A percentile compares a stretch with the other conserved stretches of the same genome.
Conservation (phyloP, 2,329 filamentous ascomycete genomes). For the Sodiomyces alkalinus region DNA sequence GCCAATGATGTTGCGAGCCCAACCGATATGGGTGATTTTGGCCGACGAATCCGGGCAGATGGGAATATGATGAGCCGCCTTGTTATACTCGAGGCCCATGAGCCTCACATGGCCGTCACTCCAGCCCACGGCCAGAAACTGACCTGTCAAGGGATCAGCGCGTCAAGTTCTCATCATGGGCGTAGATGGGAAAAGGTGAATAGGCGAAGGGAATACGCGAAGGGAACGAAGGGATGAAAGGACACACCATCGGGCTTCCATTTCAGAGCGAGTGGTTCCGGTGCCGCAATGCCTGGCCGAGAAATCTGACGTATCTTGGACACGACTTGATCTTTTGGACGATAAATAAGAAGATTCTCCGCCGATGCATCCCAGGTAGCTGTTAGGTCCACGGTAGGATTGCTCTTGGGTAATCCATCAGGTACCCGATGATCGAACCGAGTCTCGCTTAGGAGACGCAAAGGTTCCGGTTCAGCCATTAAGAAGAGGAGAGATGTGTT, state of each 20-base stretch:
- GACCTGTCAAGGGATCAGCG: constrained; percentile 31
- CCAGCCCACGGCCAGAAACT: constrained; percentile 71
- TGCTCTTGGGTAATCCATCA: constrained; percentile 51
- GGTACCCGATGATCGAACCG: constrained; percentile 39
- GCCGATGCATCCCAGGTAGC: constrained; percentile 52
- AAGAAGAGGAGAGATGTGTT: neutral
- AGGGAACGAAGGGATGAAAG: too few species aligned
- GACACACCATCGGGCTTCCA: constrained; percentile 55
- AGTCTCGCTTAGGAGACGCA: constrained; percentile 40
- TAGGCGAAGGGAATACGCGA: too few species aligned
- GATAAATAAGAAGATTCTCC: constrained; percentile 58
- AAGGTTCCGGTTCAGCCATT: constrained; percentile 15
- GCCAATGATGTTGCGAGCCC: constrained; percentile 28
- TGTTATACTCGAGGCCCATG: constrained; percentile 66
- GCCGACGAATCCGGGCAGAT: constrained; percentile 28
- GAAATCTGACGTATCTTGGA: constrained; percentile 33
- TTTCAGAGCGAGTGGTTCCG: constrained; percentile 31
- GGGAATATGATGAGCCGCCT: constrained; percentile 58
- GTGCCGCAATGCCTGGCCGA: constrained; percentile 21
- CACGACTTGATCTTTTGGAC: constrained; percentile 58
- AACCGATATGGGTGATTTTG: constrained; percentile 36
- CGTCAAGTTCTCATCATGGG: too few species aligned
- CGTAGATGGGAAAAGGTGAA: too few species aligned
- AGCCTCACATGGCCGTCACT: constrained; percentile 66
- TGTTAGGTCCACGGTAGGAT: constrained; percentile 74